Evolutionary conservation across 257 asterid genomes (phyloP).

Genomic region (Ilex asprella): DNA sequence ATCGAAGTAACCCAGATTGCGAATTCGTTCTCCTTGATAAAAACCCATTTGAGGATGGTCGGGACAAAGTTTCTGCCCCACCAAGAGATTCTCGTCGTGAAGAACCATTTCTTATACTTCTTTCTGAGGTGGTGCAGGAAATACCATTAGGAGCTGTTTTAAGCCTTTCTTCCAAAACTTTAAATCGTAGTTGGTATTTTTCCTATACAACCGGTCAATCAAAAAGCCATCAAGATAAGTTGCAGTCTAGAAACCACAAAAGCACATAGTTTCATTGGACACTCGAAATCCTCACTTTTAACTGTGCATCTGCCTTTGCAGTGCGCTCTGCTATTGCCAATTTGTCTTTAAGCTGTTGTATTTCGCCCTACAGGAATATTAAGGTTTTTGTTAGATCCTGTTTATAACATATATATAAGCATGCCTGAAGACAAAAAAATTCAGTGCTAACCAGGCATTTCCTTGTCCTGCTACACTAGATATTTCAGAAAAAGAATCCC

Average conservation of each 20-base stretch:
- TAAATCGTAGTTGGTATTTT: conserved; percentile 71
- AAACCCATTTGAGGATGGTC: conserved; percentile 39
- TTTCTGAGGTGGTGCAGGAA: conserved; percentile 34
- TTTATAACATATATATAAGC: too few relatives aligned
- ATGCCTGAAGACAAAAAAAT: too few relatives aligned
- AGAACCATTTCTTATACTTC: conserved; percentile 41
- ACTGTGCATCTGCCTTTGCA: conserved; percentile 74
- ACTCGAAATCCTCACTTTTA: conserved; percentile 43
- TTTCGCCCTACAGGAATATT: conserved; percentile 44
- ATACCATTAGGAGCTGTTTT: conserved; percentile 43
- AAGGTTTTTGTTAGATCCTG: too few relatives aligned
- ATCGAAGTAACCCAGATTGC: conserved; percentile 27
- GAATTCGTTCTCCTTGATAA: conserved; percentile 31
- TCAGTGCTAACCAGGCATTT: too few relatives aligned
- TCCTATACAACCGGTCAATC: conserved; percentile 44
- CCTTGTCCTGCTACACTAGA: too few relatives aligned
- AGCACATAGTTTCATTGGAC: conserved; percentile 7
- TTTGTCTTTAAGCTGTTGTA: conserved; percentile 77
- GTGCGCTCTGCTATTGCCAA: conserved; percentile 77
- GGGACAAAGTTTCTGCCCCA: conserved; percentile 49
- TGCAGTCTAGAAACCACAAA: conserved; percentile 7
- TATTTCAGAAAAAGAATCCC: too few relatives aligned
- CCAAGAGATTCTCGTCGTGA: conserved; percentile 60
- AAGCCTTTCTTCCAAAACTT: conserved; percentile 81
- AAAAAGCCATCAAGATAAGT: conserved; percentile 10